These are phyloP conservation scores for Jacaranda copaia DNA, from an alignment of 257 asterid genomes.

Conservation along the genomic window DNA sequence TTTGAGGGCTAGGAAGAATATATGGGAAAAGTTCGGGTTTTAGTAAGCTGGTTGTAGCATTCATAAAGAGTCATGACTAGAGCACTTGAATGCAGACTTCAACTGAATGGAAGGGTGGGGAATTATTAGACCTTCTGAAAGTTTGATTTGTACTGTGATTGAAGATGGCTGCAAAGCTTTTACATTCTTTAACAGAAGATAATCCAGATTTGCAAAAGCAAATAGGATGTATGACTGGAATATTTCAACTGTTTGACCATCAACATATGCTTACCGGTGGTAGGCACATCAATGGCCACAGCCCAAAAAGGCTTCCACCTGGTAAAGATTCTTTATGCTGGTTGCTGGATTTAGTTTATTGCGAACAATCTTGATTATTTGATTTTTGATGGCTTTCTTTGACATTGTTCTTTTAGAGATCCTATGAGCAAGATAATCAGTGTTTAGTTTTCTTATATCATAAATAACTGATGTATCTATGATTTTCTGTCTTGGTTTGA, in stretches of 20 bases:
- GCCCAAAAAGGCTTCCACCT: slow-evolving; percentile 50
- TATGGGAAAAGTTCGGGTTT: slow-evolving; percentile 5
- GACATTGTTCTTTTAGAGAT: slow-evolving; percentile 14
- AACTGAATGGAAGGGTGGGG: neutral
- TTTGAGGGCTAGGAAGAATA: slow-evolving; percentile 9
- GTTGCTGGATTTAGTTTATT: neutral
- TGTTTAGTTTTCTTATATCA: neutral
- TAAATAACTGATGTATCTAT: neutral
- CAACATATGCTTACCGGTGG: slow-evolving; percentile 59
- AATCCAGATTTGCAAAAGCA: slow-evolving; percentile 85
- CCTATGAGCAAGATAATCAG: neutral
- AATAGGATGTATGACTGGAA: slow-evolving; percentile 93
- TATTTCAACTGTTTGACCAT: slow-evolving; percentile 86
- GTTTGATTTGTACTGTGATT: slow-evolving; percentile 21
- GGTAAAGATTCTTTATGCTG: slow-evolving; percentile 53
- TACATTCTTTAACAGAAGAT: slow-evolving; percentile 86
- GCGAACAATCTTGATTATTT: slow-evolving; percentile 21
- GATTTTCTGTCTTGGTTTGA: slow-evolving; percentile 17
- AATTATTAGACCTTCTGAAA: slow-evolving; percentile 13
- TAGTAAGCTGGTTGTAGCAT: neutral
- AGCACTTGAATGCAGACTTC: slow-evolving; percentile 4
- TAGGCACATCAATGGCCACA: slow-evolving; percentile 58
- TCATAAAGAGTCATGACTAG: no score
- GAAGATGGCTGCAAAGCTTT: slow-evolving; percentile 83
- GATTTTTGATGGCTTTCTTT: slow-evolving; percentile 14